Percentiles rank a stretch among this genome's conserved stretches.
Evolutionary conservation across 768 basidiomycete species (phyloP).

Genomic region (Boletus rubroflammeus): DNA sequence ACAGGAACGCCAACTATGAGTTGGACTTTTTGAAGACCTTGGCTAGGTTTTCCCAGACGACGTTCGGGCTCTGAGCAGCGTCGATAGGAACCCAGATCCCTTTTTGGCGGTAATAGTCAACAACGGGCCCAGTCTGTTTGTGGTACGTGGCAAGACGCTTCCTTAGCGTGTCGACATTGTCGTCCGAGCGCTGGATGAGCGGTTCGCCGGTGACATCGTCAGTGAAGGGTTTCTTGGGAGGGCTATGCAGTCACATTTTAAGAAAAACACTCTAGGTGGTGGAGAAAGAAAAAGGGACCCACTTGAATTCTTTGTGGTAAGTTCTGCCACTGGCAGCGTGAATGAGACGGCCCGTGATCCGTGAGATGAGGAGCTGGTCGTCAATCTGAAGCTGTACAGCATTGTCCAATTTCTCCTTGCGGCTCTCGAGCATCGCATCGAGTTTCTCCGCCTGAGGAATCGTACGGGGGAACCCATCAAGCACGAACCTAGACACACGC

Average conservation of each 20-base stretch:
- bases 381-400: slow-evolving; percentile 90
- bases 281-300: slow-evolving; percentile 31
- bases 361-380: slow-evolving; percentile 93
- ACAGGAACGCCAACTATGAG: slow-evolving; percentile 12
- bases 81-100: slow-evolving; percentile 90
- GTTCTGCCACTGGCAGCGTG: slow-evolving; percentile 86
- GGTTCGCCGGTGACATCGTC: slow-evolving; percentile 97
- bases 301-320: slow-evolving; percentile 96
- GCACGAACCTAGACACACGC: slow-evolving; percentile 68
- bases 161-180: slow-evolving; percentile 91
- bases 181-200: slow-evolving; percentile 94
- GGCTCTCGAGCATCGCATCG: slow-evolving; percentile 78
- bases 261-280: slow-evolving; percentile 8
- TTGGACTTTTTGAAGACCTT: slow-evolving; percentile 50
- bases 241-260: slow-evolving; percentile 47
- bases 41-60: slow-evolving; percentile 85
- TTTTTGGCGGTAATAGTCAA: slow-evolving; percentile 92
- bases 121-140: slow-evolving; percentile 90
- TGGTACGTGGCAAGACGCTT: slow-evolving; percentile 91
- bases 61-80: slow-evolving; percentile 86
- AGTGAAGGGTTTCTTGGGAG: slow-evolving; percentile 91
- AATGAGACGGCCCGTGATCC: slow-evolving; percentile 94
- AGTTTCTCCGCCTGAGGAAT: slow-evolving; percentile 96
- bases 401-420: slow-evolving; percentile 87
- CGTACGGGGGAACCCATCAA: slow-evolving; percentile 99